Conservation (phyloP, 2,329 filamentous ascomycete genomes). For the Macrophomina pseudophaseolina region DNA sequence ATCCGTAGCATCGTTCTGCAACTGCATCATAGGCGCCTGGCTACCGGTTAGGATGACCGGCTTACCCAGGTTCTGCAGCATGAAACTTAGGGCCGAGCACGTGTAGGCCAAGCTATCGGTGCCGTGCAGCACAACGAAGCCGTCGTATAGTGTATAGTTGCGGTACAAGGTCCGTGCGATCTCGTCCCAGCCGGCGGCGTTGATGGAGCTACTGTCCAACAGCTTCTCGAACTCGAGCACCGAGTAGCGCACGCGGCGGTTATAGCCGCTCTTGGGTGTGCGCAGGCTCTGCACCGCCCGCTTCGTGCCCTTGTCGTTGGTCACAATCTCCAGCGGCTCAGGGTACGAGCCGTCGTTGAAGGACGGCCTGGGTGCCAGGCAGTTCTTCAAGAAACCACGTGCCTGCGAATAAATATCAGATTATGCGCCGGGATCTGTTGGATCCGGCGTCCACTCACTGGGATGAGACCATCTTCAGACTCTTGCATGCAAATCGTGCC, state of each 20-base stretch:
- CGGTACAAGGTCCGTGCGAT: conserved; percentile 79
- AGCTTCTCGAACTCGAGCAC: conserved; percentile 84
- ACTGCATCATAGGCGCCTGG: conserved; percentile 80
- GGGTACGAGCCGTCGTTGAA: conserved; percentile 79
- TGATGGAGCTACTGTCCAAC: conserved; percentile 89
- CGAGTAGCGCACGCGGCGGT: conserved; percentile 79
- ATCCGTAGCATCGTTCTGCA: conserved; percentile 90
- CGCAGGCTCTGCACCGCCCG: conserved; percentile 70
- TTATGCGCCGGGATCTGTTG: neutral
- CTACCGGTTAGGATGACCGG: conserved; percentile 80
- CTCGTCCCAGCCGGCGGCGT: conserved; percentile 82
- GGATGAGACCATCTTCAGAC: conserved; percentile 78
- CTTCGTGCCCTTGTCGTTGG: conserved; percentile 53
- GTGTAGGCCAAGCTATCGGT: conserved; percentile 90
- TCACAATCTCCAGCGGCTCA: conserved; percentile 61
- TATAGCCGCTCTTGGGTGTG: conserved; percentile 80
- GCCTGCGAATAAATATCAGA: conserved; percentile 39
- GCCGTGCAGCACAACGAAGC: conserved; percentile 88
- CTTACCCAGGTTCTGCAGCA: conserved; percentile 89
- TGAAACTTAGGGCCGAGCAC: conserved; percentile 88
- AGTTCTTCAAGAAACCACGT: conserved; percentile 76
- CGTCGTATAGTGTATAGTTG: conserved; percentile 89
- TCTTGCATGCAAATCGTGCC: conserved; percentile 91
- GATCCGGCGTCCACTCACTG: conserved; percentile 53
- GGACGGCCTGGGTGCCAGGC: conserved; percentile 79